Evolutionary conservation across 768 basidiomycete species (phyloP), one percentile per base, ranked within the genome.

Genomic region (Lanmaoa rubissima): DNA sequence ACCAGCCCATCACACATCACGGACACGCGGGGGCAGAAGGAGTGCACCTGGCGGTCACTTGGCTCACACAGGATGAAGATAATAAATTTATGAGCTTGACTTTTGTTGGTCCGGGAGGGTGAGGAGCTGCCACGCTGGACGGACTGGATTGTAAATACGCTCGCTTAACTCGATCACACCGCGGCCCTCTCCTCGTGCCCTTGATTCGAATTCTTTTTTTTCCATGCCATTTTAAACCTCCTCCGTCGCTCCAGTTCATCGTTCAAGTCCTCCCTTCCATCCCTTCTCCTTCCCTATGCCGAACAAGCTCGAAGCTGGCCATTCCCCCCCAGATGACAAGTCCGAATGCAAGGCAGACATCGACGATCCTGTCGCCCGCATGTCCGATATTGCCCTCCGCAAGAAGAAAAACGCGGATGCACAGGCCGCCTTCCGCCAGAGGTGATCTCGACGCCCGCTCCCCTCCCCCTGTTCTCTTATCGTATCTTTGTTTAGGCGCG

Each of bases 381-480:
- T 85, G 69, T 79, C 85, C 61, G 87, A 89, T 71, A 80, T 87
- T 13, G 85, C 86, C 35, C 78, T 88, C 64, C 77, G 90, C 61
- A 91, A 90, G 77, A 90, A 90, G 79, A 93, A 93, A 76, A 93
- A 93, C 65, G 91, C 91, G 36, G 88, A 92, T 68, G 91, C 91
- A 3, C 91, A 93, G 74, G 90, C 91, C 52, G 89, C 90, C 57
- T 92, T 92, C 72, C 79, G 89, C 60, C 87, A 87, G 48, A 75
- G 89, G 62, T 72, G 48, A 66, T 59, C 60, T 32, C 47, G 34
- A 41, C 46, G 2, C 26, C 51, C 38, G n/a, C 19, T n/a, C 36
- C 34, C 26, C 44, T 21, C 11, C 54, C 49, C 43, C 51, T 34
- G n/a, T 55, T 59, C 35, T 58, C 58, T 69, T 68, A 65, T 70